Evolutionary conservation across 768 basidiomycete genomes (phyloP), one percentile per base, ranked within the genome.

Genomic region (Lactifluus hygrophoroides): DNA sequence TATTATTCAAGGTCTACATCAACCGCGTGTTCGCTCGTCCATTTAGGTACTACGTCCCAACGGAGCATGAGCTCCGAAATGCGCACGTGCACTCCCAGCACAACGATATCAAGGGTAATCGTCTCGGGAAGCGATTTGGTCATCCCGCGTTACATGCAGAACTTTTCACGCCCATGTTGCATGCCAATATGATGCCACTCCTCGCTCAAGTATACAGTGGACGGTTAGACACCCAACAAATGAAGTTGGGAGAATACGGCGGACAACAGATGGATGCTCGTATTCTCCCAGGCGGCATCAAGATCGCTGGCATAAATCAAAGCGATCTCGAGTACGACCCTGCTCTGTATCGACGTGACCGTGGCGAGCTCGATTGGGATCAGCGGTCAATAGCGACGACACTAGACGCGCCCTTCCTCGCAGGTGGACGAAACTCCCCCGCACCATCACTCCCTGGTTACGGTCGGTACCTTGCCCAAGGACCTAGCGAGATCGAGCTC

Each of bases 351-450:
- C 80, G 77, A 64, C 83, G 88, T 16, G 90, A 93, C 67, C 78
- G 87, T 59, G 90, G 89, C 53, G 90, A 95, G 69, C 68, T 85
- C 48, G 91, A 94, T 65, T 95, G 90, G 91, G 94, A 96, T 64
- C 77, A 78, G 45, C 82, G 84, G 8, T 92, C 90, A 0, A 76
- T 92, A 63, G 78, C 83, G 6, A 84, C 85, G 72, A 17, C 68
- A 73, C 44, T 77, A 76, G 48, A 51, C 58, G 2, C 72, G 74
- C 11, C 73, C 11, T 75, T 73, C 60, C 71, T 77, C 50, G 70
- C 73, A 9, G 71, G 66, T 19, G 71, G 73, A 1, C 70, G 75
- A 64, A 66, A 69, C 13, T 76, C 76, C 11, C 74, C 74, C 57
- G 70, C 72, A 13, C 74, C 77, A 11, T 68, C 73, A 17, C 27